phyloP scores from a whole-genome alignment of 345 rosid genomes.

The Corymbia maculata region DNA sequence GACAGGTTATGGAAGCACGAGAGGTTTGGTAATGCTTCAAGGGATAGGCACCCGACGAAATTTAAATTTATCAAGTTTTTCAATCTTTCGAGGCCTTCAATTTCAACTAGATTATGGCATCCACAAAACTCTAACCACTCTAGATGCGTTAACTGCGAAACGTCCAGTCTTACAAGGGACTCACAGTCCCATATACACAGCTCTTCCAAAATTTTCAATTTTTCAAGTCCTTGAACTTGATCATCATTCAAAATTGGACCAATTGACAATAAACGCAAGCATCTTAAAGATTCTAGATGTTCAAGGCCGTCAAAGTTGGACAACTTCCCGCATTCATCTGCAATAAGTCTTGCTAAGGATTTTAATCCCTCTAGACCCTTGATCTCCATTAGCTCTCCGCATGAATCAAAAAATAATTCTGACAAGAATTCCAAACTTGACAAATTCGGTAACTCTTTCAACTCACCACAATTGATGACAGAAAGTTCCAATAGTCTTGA shows the following conservation, averaged over 20 bases:
- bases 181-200: accelerated
- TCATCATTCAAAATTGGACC: no score
- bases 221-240: no score
- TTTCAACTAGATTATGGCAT: no score
- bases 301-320: background rate
- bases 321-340: background rate
- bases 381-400: background rate
- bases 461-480: background rate
- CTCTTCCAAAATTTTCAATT: no score
- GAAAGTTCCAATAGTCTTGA: background rate
- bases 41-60: background rate
- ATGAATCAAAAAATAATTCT: no score
- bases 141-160: no score
- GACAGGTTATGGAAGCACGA: background rate
- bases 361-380: background rate
- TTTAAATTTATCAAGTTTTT: background rate
- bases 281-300: background rate
- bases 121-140: accelerated
- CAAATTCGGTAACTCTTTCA: background rate
- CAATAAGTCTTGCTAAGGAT: background rate
- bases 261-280: background rate
- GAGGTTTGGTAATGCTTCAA: background rate
- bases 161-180: no score
- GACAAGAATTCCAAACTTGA: background rate
- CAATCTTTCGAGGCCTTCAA: background rate